phyloP scores from a whole-genome alignment of 2,329 filamentous ascomycete species.

The Thelonectria olida region DNA sequence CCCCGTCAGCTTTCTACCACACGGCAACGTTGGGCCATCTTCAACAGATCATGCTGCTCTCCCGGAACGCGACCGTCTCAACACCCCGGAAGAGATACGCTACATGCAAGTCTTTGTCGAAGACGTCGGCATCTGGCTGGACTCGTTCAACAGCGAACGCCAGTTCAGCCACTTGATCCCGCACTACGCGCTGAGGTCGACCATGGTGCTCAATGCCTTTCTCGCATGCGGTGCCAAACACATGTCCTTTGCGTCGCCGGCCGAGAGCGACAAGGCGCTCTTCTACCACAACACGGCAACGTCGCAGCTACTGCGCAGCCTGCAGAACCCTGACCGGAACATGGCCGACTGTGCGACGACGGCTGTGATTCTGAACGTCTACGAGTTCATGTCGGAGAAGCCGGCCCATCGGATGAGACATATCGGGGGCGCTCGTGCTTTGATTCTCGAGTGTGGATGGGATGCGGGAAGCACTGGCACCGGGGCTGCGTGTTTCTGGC shows the following conservation, averaged over 20 bases:
- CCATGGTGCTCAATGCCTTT: constrained; percentile 89
- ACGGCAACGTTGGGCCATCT: constrained; percentile 6
- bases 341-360: constrained; percentile 86
- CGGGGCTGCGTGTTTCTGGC: constrained; percentile 91
- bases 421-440: constrained; percentile 82
- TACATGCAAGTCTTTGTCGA: constrained; percentile 94
- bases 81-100: constrained; percentile 79
- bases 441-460: constrained; percentile 93
- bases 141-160: constrained; percentile 84
- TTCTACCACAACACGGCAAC: constrained; percentile 90
- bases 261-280: constrained; percentile 79
- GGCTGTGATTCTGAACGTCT: constrained; percentile 89
- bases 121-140: constrained; percentile 94
- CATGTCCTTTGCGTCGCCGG: constrained; percentile 75
- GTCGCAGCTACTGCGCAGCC: constrained; percentile 75
- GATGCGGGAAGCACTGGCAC: constrained; percentile 81
- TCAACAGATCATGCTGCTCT: constrained; percentile 2
- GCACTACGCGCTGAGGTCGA: constrained; percentile 81
- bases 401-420: constrained; percentile 87
- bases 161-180: constrained; percentile 89
- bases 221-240: constrained; percentile 89
- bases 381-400: constrained; percentile 89
- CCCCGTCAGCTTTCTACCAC: constrained; percentile 43
- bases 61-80: constrained; percentile 68
- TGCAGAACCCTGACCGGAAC: constrained; percentile 87